These are phyloP conservation scores for Geotrichum reessii DNA, from an alignment of 1,139 yeast genomes.

Conservation along the genomic window DNA sequence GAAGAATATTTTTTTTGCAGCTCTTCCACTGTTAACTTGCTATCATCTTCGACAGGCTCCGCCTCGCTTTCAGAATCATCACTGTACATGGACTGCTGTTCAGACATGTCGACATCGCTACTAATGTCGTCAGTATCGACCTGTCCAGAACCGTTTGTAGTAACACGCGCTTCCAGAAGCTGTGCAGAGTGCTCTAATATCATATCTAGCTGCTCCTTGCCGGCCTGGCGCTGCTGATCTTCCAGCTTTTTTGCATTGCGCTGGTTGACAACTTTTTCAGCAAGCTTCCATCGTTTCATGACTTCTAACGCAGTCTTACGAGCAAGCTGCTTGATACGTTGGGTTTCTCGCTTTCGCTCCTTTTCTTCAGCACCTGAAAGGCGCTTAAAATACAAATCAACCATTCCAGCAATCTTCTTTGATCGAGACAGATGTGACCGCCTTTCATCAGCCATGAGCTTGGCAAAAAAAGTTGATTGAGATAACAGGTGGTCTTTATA, in stretches of 20 bases:
- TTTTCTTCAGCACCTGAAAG: conserved; percentile 86
- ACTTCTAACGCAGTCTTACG: conserved; percentile 78
- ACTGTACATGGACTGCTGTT: neutral
- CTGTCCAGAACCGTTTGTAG: conserved; percentile 34
- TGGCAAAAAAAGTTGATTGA: conserved; percentile 72
- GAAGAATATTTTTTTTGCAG: conserved; percentile 58
- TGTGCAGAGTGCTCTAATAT: conserved; percentile 90
- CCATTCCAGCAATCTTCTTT: conserved; percentile 69
- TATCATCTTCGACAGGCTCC: conserved; percentile 33
- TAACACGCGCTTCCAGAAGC: conserved; percentile 76
- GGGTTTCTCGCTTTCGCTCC: conserved; percentile 54
- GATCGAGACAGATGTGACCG: conserved; percentile 62
- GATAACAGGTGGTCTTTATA: conserved; percentile 67
- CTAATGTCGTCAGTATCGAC: conserved; percentile 25
- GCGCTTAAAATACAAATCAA: conserved; percentile 82
- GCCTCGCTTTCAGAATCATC: conserved; percentile 27
- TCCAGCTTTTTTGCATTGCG: conserved; percentile 35
- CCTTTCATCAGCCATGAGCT: conserved; percentile 62
- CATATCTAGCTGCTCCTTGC: conserved; percentile 81
- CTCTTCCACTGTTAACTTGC: conserved; percentile 58
- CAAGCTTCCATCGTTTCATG: conserved; percentile 84
- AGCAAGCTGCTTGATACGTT: conserved; percentile 55
- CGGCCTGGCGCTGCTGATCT: conserved; percentile 60
- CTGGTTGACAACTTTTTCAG: conserved; percentile 67
- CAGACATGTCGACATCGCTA: conserved; percentile 22